Percentiles rank a stretch among this genome's conserved stretches.
Conservation (phyloP, 2,329 filamentous ascomycete species). For the Sarocladium oryzae region DNA sequence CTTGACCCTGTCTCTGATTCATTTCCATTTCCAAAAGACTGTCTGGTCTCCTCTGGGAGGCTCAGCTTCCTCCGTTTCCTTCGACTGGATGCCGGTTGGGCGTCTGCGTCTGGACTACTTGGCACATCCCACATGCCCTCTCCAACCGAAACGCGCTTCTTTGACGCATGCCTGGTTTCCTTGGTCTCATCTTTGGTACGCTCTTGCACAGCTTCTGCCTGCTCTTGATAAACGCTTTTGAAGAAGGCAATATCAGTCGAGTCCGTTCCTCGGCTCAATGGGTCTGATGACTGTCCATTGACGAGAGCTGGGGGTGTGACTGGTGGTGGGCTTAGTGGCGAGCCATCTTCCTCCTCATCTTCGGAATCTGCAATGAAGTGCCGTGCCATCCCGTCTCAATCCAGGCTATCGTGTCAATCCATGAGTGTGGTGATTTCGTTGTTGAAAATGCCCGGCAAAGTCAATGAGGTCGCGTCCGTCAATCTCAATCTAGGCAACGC, state of each 20-base stretch:
- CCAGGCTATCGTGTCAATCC: not conserved
- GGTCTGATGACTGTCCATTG: constrained; percentile 21
- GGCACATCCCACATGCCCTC: constrained; percentile 39
- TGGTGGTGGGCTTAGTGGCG: constrained; percentile 13
- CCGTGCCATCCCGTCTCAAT: constrained; percentile 15
- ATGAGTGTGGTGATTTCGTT: not conserved
- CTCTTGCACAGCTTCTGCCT: constrained; percentile 25
- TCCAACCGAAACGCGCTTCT: constrained; percentile 15
- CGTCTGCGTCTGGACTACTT: constrained; percentile 31
- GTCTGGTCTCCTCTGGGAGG: constrained; percentile 12
- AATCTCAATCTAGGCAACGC: not conserved
- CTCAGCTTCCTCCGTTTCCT: constrained; percentile 10
- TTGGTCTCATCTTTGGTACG: not conserved
- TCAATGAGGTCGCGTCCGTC: too few species aligned
- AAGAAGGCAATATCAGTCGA: constrained; percentile 45
- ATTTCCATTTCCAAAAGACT: not conserved
- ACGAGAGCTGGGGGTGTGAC: constrained; percentile 17
- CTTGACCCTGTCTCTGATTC: constrained; percentile 14
- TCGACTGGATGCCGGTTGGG: constrained; percentile 6
- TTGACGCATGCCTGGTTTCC: not conserved
- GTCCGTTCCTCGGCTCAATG: constrained; percentile 12
- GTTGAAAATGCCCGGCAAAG: too few species aligned
- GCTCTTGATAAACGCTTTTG: constrained; percentile 39
- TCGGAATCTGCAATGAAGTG: constrained; percentile 33
- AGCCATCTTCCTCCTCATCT: constrained; percentile 25